Evolutionary conservation across 257 asterid genomes (phyloP), one percentile per base, ranked within the genome.

Genomic region (Anisodus tanguticus): DNA sequence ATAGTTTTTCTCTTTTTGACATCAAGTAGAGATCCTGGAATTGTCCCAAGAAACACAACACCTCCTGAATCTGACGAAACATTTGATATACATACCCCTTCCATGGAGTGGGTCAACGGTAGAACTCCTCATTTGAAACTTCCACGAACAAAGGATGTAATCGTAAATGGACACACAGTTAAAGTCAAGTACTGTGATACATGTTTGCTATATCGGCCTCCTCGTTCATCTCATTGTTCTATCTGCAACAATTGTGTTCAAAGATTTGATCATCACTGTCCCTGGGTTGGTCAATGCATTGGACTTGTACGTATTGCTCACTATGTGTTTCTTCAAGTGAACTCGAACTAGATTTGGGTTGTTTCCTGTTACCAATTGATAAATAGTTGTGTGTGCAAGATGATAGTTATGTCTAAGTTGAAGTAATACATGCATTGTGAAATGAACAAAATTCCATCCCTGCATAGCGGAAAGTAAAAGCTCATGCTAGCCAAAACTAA

Each of bases 221-320:
- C 98, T 8, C 96, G 98, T 45, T 97, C 97, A 19, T 95, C 98
- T 83, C 98, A 95, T 89, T 95, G 98, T 90, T 93, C 98, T 83
- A 94, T 95, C 83, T 95, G 98, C 92, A 95, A 95, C 92, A 95
- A 95, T 84, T 95, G 98, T 85, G 98, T 95, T 82, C 97, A 92
- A 89, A 91, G 87, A 89, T 92, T 93, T 57, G 98, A 95, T 92
- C 98, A 94, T 85, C 98, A 95, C 76, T 95, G 98, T 85, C 98
- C 98, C 53, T 95, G 98, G 98, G 93, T 95, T 83, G 98, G 98
- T 58, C 98, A 95, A 83, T 95, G 98, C 92, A 94, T 95, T 85
- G 98, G 98, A 66, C 57, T 92, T 43, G 98, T 95, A 87, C 92
- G 98, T 92, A 71, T 83, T 82, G 76, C 64, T 53, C 74, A 53